phyloP scores from a whole-genome alignment of 805 yeast species.

The Kregervanrija delftensis region DNA sequence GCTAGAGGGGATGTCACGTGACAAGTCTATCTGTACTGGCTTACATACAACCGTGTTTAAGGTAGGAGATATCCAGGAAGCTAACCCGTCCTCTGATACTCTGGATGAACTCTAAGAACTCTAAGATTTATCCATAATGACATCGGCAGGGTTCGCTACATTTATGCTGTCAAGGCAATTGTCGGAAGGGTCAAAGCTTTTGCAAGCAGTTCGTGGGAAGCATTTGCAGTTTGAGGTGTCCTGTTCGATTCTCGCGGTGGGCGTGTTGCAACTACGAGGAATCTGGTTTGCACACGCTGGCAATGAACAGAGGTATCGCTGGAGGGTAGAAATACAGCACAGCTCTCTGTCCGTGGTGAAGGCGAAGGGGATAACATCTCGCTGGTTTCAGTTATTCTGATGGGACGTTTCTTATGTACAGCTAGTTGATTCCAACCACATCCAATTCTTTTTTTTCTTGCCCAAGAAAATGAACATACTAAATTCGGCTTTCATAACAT shows the following conservation, averaged over 20 bases:
- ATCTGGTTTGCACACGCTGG: constrained; percentile 23
- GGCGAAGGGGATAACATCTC: constrained; percentile 34
- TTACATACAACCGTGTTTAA: too few relatives aligned
- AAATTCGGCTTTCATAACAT: neutral
- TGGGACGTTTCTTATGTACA: constrained; percentile 14
- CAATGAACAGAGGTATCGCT: constrained; percentile 30
- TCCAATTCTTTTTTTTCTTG: constrained; percentile 4
- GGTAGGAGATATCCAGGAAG: too few relatives aligned
- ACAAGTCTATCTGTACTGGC: too few relatives aligned
- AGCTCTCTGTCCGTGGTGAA: constrained; percentile 34
- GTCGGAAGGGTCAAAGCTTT: constrained; percentile 26
- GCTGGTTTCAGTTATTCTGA: constrained; percentile 25
- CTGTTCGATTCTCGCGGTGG: constrained; percentile 38
- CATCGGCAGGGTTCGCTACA: too few relatives aligned
- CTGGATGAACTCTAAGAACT: neutral
- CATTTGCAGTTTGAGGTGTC: constrained; percentile 32
- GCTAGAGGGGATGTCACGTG: too few relatives aligned
- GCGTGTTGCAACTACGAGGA: constrained; percentile 25
- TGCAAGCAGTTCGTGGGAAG: constrained; percentile 11
- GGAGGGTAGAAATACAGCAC: constrained; percentile 42
- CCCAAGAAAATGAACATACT: neutral
- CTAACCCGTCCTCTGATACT: neutral
- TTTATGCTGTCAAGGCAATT: constrained; percentile 26
- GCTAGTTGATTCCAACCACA: constrained; percentile 20
- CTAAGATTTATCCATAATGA: too few relatives aligned